phyloP scores from a whole-genome alignment of 2,329 filamentous ascomycete genomes.

The Monosporascus sp. region DNA sequence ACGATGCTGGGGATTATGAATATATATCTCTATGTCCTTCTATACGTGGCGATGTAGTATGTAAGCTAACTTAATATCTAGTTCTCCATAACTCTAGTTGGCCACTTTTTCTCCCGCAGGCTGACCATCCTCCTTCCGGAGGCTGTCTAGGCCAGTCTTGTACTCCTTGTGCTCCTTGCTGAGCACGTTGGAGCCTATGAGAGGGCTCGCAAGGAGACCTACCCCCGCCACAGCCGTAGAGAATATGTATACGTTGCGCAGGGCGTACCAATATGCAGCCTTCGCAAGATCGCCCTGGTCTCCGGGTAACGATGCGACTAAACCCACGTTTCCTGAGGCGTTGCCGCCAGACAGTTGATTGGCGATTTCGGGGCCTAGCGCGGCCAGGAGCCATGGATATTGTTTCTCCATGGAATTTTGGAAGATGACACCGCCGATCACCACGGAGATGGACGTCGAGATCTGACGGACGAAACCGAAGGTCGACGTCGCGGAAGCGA shows the following conservation, averaged over 20 bases:
- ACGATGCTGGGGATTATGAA: no score
- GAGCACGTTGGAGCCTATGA: slow-evolving; percentile 44
- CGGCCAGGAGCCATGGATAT: slow-evolving; percentile 38
- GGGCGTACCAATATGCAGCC: slow-evolving; percentile 42
- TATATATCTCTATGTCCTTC: no score
- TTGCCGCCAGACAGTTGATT: slow-evolving; percentile 43
- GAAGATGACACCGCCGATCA: slow-evolving; percentile 74
- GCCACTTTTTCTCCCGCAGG: not conserved
- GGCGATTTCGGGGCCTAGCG: slow-evolving; percentile 44
- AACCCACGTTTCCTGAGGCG: slow-evolving; percentile 45
- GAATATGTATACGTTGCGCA: slow-evolving; percentile 54
- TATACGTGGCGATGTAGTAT: no score
- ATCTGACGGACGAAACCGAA: slow-evolving; percentile 65
- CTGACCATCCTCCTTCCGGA: slow-evolving; percentile 24
- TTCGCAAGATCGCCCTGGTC: slow-evolving; percentile 31
- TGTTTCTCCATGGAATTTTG: slow-evolving; percentile 66
- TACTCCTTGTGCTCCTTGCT: slow-evolving; percentile 53
- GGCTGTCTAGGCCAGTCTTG: slow-evolving; percentile 48
- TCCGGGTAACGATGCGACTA: slow-evolving; percentile 41
- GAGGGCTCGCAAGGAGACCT: slow-evolving; percentile 42
- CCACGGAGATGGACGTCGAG: slow-evolving; percentile 62
- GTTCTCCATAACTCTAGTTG: no score
- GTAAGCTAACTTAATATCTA: no score
- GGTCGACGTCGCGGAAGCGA: slow-evolving; percentile 63
- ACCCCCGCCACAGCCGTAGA: slow-evolving; percentile 45